These are phyloP conservation scores for Fraxinus velutina DNA, from an alignment of 305 asterid genomes.

Conservation along the genomic window DNA sequence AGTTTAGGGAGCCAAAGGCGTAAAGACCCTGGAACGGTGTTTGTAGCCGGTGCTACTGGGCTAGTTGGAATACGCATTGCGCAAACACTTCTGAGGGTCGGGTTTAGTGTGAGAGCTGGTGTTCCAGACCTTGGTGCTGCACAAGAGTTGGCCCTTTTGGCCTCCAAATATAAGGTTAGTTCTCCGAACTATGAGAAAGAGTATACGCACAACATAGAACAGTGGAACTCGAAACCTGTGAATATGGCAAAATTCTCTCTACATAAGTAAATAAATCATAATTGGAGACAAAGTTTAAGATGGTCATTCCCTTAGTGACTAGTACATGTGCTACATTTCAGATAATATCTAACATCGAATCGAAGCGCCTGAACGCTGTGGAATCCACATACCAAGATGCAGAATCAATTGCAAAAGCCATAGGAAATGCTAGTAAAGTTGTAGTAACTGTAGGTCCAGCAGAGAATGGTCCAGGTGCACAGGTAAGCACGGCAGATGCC, in stretches of 20 bases:
- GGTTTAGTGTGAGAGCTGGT: conserved; percentile 90
- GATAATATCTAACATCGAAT: conserved; percentile 70
- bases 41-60: conserved; percentile 87
- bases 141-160: conserved; percentile 83
- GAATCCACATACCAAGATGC: conserved; percentile 61
- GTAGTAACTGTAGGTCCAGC: conserved; percentile 71
- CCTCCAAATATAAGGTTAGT: conserved; percentile 64
- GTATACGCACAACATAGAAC: neutral
- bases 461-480: conserved; percentile 62
- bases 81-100: conserved; percentile 71
- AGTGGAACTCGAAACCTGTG: neutral
- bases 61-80: conserved; percentile 85
- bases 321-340: conserved; percentile 26
- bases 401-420: conserved; percentile 80
- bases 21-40: conserved; percentile 80
- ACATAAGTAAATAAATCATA: neutral
- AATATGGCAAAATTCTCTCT: neutral
- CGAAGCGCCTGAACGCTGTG: conserved; percentile 71
- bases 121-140: conserved; percentile 81
- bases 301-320: neutral
- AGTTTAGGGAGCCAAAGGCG: conserved; percentile 49
- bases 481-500: conserved; percentile 62
- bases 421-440: conserved; percentile 89
- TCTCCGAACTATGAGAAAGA: neutral
- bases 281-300: neutral